Percentiles rank a stretch among this genome's conserved stretches.
Evolutionary conservation across 2,329 filamentous ascomycete genomes (phyloP).

Genomic region (Cladorrhinum sp.): DNA sequence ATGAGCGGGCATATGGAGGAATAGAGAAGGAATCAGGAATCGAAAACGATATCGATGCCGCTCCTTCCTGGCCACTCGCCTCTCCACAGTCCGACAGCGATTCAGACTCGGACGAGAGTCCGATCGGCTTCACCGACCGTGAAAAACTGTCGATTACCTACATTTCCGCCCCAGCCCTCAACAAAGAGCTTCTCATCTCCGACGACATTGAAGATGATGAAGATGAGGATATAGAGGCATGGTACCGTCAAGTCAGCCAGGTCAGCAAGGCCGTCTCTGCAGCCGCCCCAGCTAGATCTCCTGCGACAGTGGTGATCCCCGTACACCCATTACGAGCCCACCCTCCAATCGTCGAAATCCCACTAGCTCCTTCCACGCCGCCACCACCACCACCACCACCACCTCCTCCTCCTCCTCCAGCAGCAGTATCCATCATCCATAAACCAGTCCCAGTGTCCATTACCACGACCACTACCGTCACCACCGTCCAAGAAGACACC

Average conservation of each 20-base stretch:
- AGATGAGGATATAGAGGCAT: slow-evolving; percentile 26
- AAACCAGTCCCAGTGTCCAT: too few species aligned
- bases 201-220: slow-evolving; percentile 19
- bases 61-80: slow-evolving; percentile 18
- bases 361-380: background rate
- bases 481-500: background rate
- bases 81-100: background rate
- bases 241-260: slow-evolving; percentile 25
- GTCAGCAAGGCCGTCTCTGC: slow-evolving; percentile 9
- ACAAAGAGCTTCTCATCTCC: slow-evolving; percentile 20
- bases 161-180: background rate
- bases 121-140: slow-evolving; percentile 2
- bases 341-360: slow-evolving; percentile 10
- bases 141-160: background rate
- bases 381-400: slow-evolving; percentile 17
- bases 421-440: background rate
- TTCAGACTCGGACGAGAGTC: background rate
- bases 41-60: slow-evolving; percentile 25
- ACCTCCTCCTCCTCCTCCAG: slow-evolving; percentile 16
- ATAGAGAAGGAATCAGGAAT: slow-evolving; percentile 23
- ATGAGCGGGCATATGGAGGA: slow-evolving; percentile 24
- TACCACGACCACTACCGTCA: background rate
- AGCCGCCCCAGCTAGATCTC: background rate
- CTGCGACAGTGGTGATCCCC: background rate
- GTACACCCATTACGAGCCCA: slow-evolving; percentile 17